Percentiles rank a stretch among this genome's conserved stretches.
Conservation (phyloP, 1,139 yeast genomes). For the Martiniozyma asiatica region DNA sequence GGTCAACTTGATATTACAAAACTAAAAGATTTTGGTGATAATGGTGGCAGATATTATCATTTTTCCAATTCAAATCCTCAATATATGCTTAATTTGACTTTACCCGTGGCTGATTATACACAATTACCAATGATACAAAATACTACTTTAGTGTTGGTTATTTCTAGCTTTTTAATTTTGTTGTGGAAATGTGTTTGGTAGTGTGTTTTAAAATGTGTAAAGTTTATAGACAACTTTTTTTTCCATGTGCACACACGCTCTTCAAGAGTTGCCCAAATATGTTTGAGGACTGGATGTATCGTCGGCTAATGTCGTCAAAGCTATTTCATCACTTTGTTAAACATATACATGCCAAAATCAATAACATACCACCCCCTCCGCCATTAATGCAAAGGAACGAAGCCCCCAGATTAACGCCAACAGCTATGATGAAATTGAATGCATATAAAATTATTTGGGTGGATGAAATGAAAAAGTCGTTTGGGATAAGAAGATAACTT, state of each 20-base stretch:
- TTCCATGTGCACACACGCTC: too few species aligned
- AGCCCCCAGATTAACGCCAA: slow-evolving; percentile 29
- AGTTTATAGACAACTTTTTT: too few species aligned
- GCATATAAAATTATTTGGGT: slow-evolving; percentile 54
- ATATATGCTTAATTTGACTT: not conserved
- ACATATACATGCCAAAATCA: slow-evolving; percentile 49
- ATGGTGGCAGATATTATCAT: not conserved
- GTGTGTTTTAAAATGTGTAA: too few species aligned
- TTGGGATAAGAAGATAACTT: slow-evolving; percentile 29
- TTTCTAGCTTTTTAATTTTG: too few species aligned
- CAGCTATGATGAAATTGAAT: slow-evolving; percentile 39
- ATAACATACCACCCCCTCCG: slow-evolving; percentile 35
- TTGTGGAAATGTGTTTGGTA: too few species aligned
- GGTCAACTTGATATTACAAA: slow-evolving; percentile 14
- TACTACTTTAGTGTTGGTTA: too few species aligned
- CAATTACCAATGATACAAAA: too few species aligned
- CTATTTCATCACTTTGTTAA: slow-evolving; percentile 62
- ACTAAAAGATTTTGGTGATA: slow-evolving; percentile 3
- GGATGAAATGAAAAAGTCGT: slow-evolving; percentile 47
- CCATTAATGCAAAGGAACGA: slow-evolving; percentile 8
- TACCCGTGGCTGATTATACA: too few species aligned
- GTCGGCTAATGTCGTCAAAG: slow-evolving; percentile 43
- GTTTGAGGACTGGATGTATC: slow-evolving; percentile 20
- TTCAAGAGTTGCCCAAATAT: too few species aligned
- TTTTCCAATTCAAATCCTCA: not conserved